Evolutionary conservation across 2,329 filamentous ascomycete species (phyloP), one percentile per base, ranked within the genome.

Genomic region (Aspergillus fructus): DNA sequence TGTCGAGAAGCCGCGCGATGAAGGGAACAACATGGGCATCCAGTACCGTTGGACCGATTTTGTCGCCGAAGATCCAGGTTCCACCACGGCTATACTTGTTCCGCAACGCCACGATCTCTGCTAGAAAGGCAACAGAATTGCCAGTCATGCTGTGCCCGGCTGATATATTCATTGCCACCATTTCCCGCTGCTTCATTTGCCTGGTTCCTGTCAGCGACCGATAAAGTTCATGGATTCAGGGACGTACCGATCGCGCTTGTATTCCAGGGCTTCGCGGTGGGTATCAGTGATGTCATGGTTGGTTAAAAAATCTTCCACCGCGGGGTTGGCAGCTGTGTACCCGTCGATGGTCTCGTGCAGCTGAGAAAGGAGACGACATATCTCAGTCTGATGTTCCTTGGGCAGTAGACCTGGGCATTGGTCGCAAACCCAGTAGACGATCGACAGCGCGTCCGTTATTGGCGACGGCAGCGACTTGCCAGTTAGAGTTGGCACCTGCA

Each of bases 361-460:
- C 17, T 58, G 47, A 12, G 55, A 49, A 3, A 60, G 43, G 7
- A 60, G 39, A 17, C 55, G 50, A 23, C 45, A 41, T 24, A 60
- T 60, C 3, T 53, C 49, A 4, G 42, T 43, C 15, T 24, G 50
- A 42, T 58, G 51, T 3, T n/a, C 27, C 12, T 49, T 48, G 15
- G 58, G 58, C n/a, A 60, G 51, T 23, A 60, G 43, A 8, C 30
- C 49, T 9, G 58, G 55, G 13, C 45, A 50, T 34, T 50, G 55
- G 13, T 60, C 58, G 24, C 58, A 60, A 5, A 60, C 19, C 58
- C 58, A 60, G 42, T 60, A 58, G 27, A 53, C 45, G 21, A 60
- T 55, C 5, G 55, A 60, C 15, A 60, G 30, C 17, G 45, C 49
- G 23, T 60, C 58, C 3, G 58, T 60, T 9, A 60, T 33, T 4